Evolutionary conservation across 805 yeast species (phyloP).

Genomic region (Candida andamanensis): DNA sequence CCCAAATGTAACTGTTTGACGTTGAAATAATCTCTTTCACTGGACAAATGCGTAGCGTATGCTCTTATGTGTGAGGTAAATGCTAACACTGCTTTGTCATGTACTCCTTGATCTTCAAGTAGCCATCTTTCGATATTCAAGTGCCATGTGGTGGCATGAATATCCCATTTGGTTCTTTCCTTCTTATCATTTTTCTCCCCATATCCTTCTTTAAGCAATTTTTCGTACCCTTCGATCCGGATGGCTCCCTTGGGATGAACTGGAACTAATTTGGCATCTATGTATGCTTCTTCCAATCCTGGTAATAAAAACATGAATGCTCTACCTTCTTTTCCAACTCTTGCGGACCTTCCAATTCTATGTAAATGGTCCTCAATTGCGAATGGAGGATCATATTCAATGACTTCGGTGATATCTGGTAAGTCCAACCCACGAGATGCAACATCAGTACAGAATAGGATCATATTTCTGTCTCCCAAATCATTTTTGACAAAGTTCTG

Average conservation of each 20-base stretch:
- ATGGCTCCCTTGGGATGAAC: conserved; percentile 37
- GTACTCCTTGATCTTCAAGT: conserved; percentile 57
- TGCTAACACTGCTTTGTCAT: conserved; percentile 69
- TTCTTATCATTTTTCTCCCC: conserved; percentile 27
- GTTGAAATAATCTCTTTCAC: conserved; percentile 77
- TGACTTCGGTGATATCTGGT: conserved; percentile 77
- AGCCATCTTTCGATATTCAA: conserved; percentile 85
- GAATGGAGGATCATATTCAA: conserved; percentile 95
- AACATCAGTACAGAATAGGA: conserved; percentile 93
- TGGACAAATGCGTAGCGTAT: conserved; percentile 85
- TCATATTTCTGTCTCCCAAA: conserved; percentile 43
- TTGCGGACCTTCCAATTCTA: conserved; percentile 95
- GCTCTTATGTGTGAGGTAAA: conserved; percentile 90
- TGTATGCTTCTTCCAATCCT: conserved; percentile 81
- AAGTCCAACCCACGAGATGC: conserved; percentile 96
- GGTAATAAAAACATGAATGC: conserved; percentile 80
- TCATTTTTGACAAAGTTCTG: conserved; percentile 46
- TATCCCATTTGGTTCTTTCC: conserved; percentile 70
- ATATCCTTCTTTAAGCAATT: conserved; percentile 27
- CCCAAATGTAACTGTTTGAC: conserved; percentile 85
- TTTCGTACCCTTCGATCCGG: conserved; percentile 31
- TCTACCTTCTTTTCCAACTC: conserved; percentile 87
- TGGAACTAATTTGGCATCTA: conserved; percentile 43
- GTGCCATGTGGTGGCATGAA: conserved; percentile 95
- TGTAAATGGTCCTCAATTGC: conserved; percentile 92